A percentile compares a stretch with the other conserved stretches of the same genome.
phyloP scores from a whole-genome alignment of 495 filamentous ascomycete genomes.

The Lasiosphaeris hirsuta region DNA sequence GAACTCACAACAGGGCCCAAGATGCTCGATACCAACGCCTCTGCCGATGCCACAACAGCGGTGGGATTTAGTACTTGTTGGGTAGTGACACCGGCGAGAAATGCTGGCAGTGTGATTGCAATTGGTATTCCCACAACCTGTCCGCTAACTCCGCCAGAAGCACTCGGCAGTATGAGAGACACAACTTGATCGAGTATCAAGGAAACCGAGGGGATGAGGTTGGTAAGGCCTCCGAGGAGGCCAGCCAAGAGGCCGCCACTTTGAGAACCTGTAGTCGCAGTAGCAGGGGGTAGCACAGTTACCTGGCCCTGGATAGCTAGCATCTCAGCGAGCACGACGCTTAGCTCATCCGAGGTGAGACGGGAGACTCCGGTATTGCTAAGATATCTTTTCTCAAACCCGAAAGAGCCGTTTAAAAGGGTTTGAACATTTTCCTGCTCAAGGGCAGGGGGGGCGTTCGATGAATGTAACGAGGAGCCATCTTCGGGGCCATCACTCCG shows the following conservation, averaged over 20 bases:
- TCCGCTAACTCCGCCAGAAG: background rate
- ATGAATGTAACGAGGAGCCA: background rate
- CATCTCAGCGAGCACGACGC: slow-evolving; percentile 2
- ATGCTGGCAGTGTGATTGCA: background rate
- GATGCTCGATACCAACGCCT: background rate
- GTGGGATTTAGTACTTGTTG: background rate
- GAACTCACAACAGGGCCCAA: background rate
- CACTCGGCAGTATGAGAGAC: background rate
- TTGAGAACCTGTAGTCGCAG: background rate
- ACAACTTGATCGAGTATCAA: background rate
- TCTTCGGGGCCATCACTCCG: background rate
- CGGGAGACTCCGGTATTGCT: background rate
- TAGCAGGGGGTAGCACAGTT: background rate
- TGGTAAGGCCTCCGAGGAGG: background rate
- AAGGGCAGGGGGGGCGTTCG: background rate
- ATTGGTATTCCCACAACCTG: background rate
- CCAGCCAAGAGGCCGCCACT: background rate
- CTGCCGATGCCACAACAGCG: background rate
- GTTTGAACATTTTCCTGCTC: background rate
- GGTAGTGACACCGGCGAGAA: background rate
- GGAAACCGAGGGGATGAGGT: slow-evolving; percentile 1
- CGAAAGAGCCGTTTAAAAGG: no score
- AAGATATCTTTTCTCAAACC: no score
- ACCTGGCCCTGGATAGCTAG: slow-evolving; percentile 1
- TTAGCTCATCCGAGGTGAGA: background rate